phyloP scores from a whole-genome alignment of 768 basidiomycete species.

The Psilocybe cubensis region DNA sequence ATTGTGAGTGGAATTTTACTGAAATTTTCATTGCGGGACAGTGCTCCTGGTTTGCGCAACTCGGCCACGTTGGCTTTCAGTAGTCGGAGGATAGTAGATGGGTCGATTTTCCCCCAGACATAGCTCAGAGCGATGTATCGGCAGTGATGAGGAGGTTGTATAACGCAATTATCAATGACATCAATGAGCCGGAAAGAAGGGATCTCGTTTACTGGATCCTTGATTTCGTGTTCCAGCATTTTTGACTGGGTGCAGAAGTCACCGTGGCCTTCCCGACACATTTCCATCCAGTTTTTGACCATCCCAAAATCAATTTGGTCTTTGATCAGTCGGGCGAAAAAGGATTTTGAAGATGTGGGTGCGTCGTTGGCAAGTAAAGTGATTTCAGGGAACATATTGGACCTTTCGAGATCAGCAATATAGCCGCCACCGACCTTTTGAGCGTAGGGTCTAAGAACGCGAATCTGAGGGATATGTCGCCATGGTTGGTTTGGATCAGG shows the following conservation, averaged over 20 bases:
- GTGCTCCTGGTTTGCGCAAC: conserved; percentile 3
- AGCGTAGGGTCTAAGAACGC: conserved; percentile 2
- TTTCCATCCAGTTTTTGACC: conserved; percentile 11
- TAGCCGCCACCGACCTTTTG: background rate
- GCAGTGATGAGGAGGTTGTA: conserved; percentile 2
- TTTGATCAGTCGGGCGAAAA: background rate
- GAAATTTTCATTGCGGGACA: conserved; percentile 2
- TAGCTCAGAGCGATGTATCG: conserved; percentile 15
- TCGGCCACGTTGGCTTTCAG: conserved; percentile 4
- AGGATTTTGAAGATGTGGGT: background rate
- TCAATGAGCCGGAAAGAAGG: conserved; percentile 15
- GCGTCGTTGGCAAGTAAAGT: conserved; percentile 10
- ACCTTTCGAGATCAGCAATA: background rate
- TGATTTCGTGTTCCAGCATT: conserved; percentile 1
- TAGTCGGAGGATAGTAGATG: background rate
- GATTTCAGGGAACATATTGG: conserved; percentile 9
- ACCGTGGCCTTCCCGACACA: conserved; percentile 1
- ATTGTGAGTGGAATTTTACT: conserved; percentile 11
- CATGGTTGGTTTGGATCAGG: background rate
- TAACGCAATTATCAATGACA: conserved; percentile 9
- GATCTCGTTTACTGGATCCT: conserved; percentile 9
- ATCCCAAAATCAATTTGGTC: conserved; percentile 13
- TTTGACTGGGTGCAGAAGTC: conserved; percentile 1
- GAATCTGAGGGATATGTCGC: background rate
- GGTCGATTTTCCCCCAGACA: conserved; percentile 10